Evolutionary conservation across 208 protist genomes (phyloP), one percentile per base, ranked within the genome.

Genomic region (Crithidia fasciculata): DNA sequence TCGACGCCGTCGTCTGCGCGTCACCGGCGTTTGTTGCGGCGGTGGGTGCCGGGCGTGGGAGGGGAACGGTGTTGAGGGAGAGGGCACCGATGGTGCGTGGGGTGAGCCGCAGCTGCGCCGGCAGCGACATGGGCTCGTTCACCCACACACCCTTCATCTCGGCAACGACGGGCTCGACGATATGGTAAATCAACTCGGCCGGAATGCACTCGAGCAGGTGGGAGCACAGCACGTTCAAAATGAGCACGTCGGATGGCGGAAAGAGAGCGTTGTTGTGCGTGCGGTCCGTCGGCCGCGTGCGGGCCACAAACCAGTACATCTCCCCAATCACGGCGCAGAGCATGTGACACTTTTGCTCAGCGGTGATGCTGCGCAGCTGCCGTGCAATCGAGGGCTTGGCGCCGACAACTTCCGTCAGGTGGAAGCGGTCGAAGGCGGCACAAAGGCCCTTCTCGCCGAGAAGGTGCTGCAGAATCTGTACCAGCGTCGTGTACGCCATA

Each of bases 211-310:
- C 88, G 6, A 95, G 66, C 12, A 93, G 69, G 64, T 97, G 92
- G 7, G 83, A 74, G 44, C 80, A 91, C 18, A 97, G 66, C 3
- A 95, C 88, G 64, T 97, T 87, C 8, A 97, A 75, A 56, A 95
- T 95, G 54, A 97, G 86, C 10, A 92, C 92, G 71, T 97, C 92
- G 0, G 90, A 95, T 7, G 92, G 92, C 13, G 92, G 92, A 54
- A 97, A 97, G 37, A 97, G 77, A 18, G 92, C 92, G 74, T 95
- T 95, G 83, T 97, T 97, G 74, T 95, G 90, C 44, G 90, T 94
- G 36, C 91, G 78, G 57, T 97, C 90, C 8, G 89, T 94, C 4
- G 90, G 86, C 37, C 85, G 85, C n/a, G 92, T 97, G 41, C 90
- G 76, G 2, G 84, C 73, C 36, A 80, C 78, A 69, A 97, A 97